Evolutionary conservation across 2,329 filamentous ascomycete species (phyloP).

Genomic region (Fusarium sp.): DNA sequence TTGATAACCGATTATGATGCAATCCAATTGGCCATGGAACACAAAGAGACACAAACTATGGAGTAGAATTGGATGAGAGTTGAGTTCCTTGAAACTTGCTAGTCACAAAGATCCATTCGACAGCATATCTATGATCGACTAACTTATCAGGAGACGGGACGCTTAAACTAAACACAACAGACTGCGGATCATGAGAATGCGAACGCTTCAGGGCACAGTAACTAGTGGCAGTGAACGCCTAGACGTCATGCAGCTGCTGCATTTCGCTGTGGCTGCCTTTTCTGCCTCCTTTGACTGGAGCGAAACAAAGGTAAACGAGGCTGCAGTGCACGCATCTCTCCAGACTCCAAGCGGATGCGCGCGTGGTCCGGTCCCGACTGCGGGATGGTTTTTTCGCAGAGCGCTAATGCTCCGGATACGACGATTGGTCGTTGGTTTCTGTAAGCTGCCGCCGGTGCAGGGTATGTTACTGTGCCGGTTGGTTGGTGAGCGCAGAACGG

Average conservation of each 20-base stretch:
- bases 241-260: constrained; percentile 30
- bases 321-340: constrained; percentile 33
- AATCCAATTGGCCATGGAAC: constrained; percentile 31
- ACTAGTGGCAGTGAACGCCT: constrained; percentile 13
- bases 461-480: constrained; percentile 14
- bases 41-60: constrained; percentile 5
- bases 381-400: constrained; percentile 21
- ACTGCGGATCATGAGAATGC: constrained; percentile 25
- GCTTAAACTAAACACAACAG: constrained; percentile 22
- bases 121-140: constrained; percentile 10
- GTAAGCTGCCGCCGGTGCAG: constrained; percentile 25
- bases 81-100: constrained; percentile 32
- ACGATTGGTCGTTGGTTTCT: constrained; percentile 35
- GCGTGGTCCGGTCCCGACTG: constrained; percentile 16
- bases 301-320: constrained; percentile 39
- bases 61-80: constrained; percentile 15
- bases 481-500: constrained; percentile 5
- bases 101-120: constrained; percentile 16
- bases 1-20: not conserved
- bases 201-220: not conserved
- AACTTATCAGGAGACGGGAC: constrained; percentile 15
- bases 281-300: constrained; percentile 8
- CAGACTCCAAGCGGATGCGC: not conserved
- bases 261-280: constrained; percentile 30
- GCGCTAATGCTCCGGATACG: not conserved